A percentile compares a stretch with the other conserved stretches of the same genome.
phyloP scores from a whole-genome alignment of 768 basidiomycete species.

The Pleurotus tuoliensis region DNA sequence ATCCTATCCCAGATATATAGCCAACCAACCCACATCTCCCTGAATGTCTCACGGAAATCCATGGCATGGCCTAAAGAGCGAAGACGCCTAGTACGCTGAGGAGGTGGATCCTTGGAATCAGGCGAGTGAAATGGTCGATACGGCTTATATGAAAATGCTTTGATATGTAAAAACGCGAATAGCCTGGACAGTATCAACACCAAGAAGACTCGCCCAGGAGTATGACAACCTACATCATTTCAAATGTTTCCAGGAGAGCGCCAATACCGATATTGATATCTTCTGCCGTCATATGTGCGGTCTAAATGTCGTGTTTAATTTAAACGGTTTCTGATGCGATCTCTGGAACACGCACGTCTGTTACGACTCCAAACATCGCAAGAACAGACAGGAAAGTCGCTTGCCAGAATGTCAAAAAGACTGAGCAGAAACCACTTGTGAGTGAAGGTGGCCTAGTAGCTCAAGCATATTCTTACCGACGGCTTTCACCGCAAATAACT shows the following conservation, averaged over 20 bases:
- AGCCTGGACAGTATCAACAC: conserved; percentile 31
- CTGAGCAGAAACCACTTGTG: conserved; percentile 20
- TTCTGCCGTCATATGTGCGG: conserved; percentile 66
- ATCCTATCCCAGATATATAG: conserved; percentile 55
- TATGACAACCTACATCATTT: conserved; percentile 58
- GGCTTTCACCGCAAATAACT: conserved; percentile 70
- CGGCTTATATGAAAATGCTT: conserved; percentile 66
- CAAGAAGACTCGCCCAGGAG: conserved; percentile 4
- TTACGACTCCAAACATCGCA: conserved; percentile 54
- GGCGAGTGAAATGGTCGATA: conserved; percentile 38
- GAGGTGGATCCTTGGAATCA: conserved; percentile 24
- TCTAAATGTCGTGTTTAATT: conserved; percentile 27
- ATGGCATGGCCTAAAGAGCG: conserved; percentile 60
- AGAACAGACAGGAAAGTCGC: conserved; percentile 55
- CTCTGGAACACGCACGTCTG: conserved; percentile 41
- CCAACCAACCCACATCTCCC: conserved; percentile 55
- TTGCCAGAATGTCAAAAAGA: conserved; percentile 80
- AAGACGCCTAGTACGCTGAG: conserved; percentile 46
- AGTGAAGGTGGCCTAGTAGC: neutral
- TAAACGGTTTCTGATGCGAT: neutral
- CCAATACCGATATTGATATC: conserved; percentile 71
- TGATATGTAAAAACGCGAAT: conserved; percentile 68
- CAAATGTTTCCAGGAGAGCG: conserved; percentile 65
- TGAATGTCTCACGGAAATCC: conserved; percentile 65
- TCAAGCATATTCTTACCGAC: conserved; percentile 44